A percentile compares a stretch with the other conserved stretches of the same genome.
Conservation (phyloP, 2,329 filamentous ascomycete species). For the Pseudogymnoascus sp. region DNA sequence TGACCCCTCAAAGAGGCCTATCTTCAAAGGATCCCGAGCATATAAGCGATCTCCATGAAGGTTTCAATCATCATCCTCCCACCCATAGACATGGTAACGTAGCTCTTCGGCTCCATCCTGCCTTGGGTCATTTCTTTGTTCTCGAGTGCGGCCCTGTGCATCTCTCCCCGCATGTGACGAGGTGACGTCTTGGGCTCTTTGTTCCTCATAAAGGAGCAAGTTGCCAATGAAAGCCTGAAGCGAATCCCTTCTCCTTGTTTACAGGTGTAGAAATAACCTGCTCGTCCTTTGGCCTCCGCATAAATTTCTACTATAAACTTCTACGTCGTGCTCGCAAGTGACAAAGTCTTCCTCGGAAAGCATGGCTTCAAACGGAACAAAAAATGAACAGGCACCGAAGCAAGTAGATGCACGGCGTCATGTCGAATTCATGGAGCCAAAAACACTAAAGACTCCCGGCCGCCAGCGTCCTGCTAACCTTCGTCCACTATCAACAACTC, state of each 20-base stretch:
- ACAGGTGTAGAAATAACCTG: constrained; percentile 2
- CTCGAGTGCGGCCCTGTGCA: not conserved
- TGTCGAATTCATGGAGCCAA: not conserved
- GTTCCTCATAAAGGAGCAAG: constrained; percentile 1
- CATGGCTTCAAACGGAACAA: constrained; percentile 3
- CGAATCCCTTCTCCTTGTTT: not conserved
- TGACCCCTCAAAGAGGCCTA: not conserved
- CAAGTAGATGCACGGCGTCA: not conserved
- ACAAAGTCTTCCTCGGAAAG: not conserved
- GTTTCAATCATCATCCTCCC: not conserved
- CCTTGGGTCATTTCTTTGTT: constrained; percentile 1
- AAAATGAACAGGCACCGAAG: not conserved
- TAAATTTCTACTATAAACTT: not conserved
- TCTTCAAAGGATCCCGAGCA: not conserved
- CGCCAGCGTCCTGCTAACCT: constrained; percentile 4
- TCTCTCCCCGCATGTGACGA: not conserved
- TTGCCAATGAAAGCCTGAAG: not conserved
- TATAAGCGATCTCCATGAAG: not conserved
- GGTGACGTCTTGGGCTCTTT: not conserved
- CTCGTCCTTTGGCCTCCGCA: not conserved
- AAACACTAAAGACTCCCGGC: not conserved
- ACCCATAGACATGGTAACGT: not conserved
- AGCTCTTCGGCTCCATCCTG: not conserved
- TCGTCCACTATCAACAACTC: constrained; percentile 6
- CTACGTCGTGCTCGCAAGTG: not conserved